Conservation (phyloP, 2,329 filamentous ascomycete genomes). For the Paraphoma chrysanthemicola region DNA sequence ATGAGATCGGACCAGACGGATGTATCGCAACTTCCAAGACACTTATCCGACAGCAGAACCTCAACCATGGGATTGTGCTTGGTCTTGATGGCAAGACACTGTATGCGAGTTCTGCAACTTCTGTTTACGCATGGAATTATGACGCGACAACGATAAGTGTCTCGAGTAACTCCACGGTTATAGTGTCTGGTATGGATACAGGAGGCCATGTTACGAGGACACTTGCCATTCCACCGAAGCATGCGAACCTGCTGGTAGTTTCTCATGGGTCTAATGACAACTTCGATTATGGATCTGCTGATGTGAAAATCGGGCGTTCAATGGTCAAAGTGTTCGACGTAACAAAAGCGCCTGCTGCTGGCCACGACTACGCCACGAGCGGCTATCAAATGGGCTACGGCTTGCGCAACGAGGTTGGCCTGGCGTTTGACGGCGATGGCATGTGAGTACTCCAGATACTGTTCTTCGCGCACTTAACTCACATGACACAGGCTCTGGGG, state of each 20-base stretch:
- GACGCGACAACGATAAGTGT: slow-evolving; percentile 28
- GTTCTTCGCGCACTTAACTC: not conserved
- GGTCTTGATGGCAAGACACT: slow-evolving; percentile 38
- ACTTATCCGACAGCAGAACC: slow-evolving; percentile 29
- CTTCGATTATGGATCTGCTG: slow-evolving; percentile 61
- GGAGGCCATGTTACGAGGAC: slow-evolving; percentile 37
- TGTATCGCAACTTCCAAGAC: slow-evolving; percentile 30
- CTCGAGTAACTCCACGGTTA: slow-evolving; percentile 35
- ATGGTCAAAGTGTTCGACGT: slow-evolving; percentile 68
- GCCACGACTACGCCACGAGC: slow-evolving; percentile 57
- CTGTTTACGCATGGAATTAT: slow-evolving; percentile 35
- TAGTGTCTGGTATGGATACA: slow-evolving; percentile 36
- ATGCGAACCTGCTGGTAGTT: slow-evolving; percentile 63
- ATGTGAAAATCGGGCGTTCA: slow-evolving; percentile 62
- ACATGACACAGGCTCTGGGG: slow-evolving; percentile 42
- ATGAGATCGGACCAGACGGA: slow-evolving; percentile 47
- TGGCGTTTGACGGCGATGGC: slow-evolving; percentile 55
- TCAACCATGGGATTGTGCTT: slow-evolving; percentile 39
- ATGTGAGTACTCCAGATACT: slow-evolving; percentile 57
- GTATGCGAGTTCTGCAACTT: slow-evolving; percentile 37
- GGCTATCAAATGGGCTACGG: slow-evolving; percentile 66
- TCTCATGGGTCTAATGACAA: slow-evolving; percentile 70
- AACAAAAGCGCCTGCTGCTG: slow-evolving; percentile 32
- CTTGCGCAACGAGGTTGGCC: slow-evolving; percentile 72
- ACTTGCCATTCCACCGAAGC: slow-evolving; percentile 27